A percentile compares a stretch with the other conserved stretches of the same genome.
phyloP scores from a whole-genome alignment of 352 stramenopile species.

The Globisporangium takayamanum region DNA sequence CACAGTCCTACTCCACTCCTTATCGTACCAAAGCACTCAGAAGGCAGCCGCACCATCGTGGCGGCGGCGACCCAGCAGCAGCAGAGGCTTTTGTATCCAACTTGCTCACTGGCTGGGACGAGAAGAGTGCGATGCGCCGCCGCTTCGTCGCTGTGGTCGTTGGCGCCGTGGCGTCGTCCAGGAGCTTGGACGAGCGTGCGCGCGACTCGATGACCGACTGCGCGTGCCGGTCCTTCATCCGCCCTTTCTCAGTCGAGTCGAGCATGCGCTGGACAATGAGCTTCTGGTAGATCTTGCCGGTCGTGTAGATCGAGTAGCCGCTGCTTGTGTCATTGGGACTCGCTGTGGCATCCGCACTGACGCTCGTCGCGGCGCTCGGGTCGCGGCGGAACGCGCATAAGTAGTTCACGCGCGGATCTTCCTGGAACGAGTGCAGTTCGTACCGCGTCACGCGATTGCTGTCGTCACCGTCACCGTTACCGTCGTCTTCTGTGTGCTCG shows the following conservation, averaged over 20 bases:
- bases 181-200: constrained; percentile 56
- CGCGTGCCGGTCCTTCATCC: constrained; percentile 77
- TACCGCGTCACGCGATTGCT: constrained; percentile 33
- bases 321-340: background rate
- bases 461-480: constrained; percentile 10
- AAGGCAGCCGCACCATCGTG: background rate
- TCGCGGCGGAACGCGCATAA: constrained; percentile 44
- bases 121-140: constrained; percentile 3
- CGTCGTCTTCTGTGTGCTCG: background rate
- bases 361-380: background rate
- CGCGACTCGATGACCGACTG: constrained; percentile 70
- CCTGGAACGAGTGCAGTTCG: constrained; percentile 69
- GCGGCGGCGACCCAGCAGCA: background rate
- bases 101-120: too few relatives aligned
- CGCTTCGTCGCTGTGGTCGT: constrained; percentile 1
- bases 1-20: background rate
- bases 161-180: constrained; percentile 19
- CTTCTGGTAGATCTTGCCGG: constrained; percentile 68
- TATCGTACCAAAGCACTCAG: background rate
- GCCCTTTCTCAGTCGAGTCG: constrained; percentile 66
- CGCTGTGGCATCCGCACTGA: background rate
- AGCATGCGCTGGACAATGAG: constrained; percentile 75
- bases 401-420: constrained; percentile 64
- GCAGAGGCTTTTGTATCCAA: too few relatives aligned
- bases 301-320: constrained; percentile 55